Percentiles rank a stretch among this genome's conserved stretches.
Conservation (phyloP, 108 stramenopile genomes). For the Parietichytrium sp. region DNA sequence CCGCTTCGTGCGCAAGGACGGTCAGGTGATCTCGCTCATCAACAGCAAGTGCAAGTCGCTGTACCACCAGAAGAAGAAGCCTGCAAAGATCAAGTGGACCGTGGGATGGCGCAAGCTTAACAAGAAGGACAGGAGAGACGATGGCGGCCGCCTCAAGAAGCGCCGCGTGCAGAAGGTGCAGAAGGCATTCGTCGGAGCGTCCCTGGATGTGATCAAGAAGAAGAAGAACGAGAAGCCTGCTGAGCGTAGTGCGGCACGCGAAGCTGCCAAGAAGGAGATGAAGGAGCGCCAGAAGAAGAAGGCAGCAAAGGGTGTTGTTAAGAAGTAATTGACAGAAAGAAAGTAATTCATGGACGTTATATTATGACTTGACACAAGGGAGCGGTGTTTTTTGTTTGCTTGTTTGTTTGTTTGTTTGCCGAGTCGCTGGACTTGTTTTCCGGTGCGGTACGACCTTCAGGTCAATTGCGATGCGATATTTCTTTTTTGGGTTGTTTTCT, state of each 20-base stretch:
- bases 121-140: slow-evolving; percentile 95
- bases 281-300: slow-evolving; percentile 64
- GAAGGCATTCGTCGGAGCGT: slow-evolving; percentile 94
- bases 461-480: no score
- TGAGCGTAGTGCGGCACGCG: slow-evolving; percentile 71
- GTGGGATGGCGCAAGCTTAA: slow-evolving; percentile 97
- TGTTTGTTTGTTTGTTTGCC: no score
- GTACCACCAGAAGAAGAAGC: slow-evolving; percentile 94
- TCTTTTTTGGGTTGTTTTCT: no score
- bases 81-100: slow-evolving; percentile 99
- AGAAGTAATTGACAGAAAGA: slow-evolving; percentile 28
- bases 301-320: slow-evolving; percentile 31
- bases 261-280: slow-evolving; percentile 82
- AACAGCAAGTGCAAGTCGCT: slow-evolving; percentile 90
- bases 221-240: slow-evolving; percentile 81
- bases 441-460: no score
- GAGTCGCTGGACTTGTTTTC: no score
- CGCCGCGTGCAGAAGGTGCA: slow-evolving; percentile 86
- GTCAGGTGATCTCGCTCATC: slow-evolving; percentile 90
- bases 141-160: slow-evolving; percentile 80
- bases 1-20: slow-evolving; percentile 96
- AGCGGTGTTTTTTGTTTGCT: no score
- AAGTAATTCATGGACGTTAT: no score
- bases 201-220: slow-evolving; percentile 93
- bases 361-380: no score